phyloP scores from a whole-genome alignment of 257 asterid genomes.

The Marsdenia floribunda region DNA sequence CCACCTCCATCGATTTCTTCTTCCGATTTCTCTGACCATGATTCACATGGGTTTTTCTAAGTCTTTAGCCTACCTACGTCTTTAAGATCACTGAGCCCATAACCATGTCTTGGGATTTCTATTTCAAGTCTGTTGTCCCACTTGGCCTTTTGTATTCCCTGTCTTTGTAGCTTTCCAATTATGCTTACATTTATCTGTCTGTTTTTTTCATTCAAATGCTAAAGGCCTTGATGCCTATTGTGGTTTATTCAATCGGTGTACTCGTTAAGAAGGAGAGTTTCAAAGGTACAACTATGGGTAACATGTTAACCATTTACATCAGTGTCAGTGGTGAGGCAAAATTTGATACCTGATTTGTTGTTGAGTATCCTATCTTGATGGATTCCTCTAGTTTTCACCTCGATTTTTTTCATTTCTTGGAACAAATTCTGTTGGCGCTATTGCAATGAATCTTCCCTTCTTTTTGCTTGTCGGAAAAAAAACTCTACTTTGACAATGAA shows the following conservation, averaged over 20 bases:
- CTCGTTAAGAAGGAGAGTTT: not conserved
- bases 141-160: constrained; percentile 4
- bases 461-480: constrained; percentile 27
- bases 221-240: constrained; percentile 14
- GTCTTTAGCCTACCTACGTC: constrained; percentile 15
- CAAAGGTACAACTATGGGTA: constrained; percentile 2
- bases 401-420: constrained; percentile 21
- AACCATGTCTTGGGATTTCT: constrained; percentile 17
- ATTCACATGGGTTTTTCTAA: constrained; percentile 27
- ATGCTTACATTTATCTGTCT: constrained; percentile 8
- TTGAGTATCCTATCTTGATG: constrained; percentile 21
- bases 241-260: constrained; percentile 5
- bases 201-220: constrained; percentile 16
- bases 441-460: constrained; percentile 24
- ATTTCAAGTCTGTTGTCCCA: constrained; percentile 17
- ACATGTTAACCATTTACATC: constrained; percentile 2
- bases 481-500: constrained; percentile 30
- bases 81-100: constrained; percentile 18
- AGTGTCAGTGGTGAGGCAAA: constrained; percentile 9
- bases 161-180: constrained; percentile 8
- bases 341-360: constrained; percentile 5
- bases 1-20: too few species aligned
- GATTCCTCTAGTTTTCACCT: constrained; percentile 15
- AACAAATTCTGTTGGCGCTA: constrained; percentile 26
- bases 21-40: constrained; percentile 27